Base-by-base conservation (phyloP, 2,329 filamentous ascomycete genomes). In the Coniella vitis region DNA sequence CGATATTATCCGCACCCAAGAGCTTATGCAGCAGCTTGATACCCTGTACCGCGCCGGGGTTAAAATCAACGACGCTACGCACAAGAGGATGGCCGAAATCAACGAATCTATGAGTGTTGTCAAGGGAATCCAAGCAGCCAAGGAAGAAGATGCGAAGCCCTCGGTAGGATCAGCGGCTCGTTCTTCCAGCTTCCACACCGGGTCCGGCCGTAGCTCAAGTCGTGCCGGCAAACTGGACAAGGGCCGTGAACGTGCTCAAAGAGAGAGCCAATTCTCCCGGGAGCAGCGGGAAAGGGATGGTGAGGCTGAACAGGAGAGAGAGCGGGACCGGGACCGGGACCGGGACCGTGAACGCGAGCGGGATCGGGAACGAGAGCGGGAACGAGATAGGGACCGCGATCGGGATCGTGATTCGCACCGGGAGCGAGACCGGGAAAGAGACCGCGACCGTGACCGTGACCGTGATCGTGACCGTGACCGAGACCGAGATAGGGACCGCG, bases 21-120 rank as follows among this genome's bases (percentile, higher is more conserved):
- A 45, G 61, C 65, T 38, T 13, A 40, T 53, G 17, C 47, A 49
- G 14, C 48, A 39, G 38, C 56, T 66, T 19, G 64, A 66, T 48
- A 55, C 53, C n/a, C 54, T 61, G 3, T 55, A 60, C 4, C 59
- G 64, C n/a, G 55, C 56, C 44, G 64, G 64, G 10, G 64, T 66
- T 21, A 65, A 64, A 47, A 42, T 54, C 22, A 65, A 64, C 21
- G 63, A 66, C 39, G 51, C 52, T n/a, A 55, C 57, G 4, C 38
- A 52, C 17, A 53, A 53, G 31, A 57, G 59, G 38, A 57, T 71
- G 29, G 57, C 60, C n/a, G 56, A 60, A 1, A 55, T 66, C 2
- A 62, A 70, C 3, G 65, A 68, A 36, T 63, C 66, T 31, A 57
- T 70, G 19, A 67, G 65, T 13, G 58, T 72, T 2, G 39, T 72